phyloP scores from a whole-genome alignment of 306 rosid species.

The Vigna angularis region DNA sequence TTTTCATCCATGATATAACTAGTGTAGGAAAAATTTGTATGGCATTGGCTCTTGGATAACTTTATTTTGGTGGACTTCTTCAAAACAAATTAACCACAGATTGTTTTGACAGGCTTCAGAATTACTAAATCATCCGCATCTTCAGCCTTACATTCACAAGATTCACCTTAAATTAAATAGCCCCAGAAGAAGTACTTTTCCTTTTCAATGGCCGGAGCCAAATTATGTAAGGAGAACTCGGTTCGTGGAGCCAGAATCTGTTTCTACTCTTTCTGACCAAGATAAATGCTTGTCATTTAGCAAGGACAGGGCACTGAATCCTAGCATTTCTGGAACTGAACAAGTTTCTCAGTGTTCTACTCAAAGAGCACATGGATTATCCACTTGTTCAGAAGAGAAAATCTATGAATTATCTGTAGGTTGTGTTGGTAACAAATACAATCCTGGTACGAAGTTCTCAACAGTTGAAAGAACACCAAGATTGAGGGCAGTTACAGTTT shows the following conservation, averaged over 20 bases:
- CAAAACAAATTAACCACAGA: slow-evolving; percentile 16
- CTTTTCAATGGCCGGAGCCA: slow-evolving; percentile 62
- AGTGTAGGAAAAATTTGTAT: slow-evolving; percentile 15
- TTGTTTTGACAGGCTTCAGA: slow-evolving; percentile 76
- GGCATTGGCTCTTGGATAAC: background rate
- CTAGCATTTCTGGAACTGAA: slow-evolving; percentile 76
- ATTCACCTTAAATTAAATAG: slow-evolving; percentile 77
- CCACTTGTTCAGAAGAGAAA: slow-evolving; percentile 52
- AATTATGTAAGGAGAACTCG: slow-evolving; percentile 67
- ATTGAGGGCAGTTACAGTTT: slow-evolving; percentile 53
- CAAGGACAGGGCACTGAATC: slow-evolving; percentile 80
- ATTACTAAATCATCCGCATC: slow-evolving; percentile 80
- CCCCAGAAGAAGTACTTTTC: slow-evolving; percentile 67
- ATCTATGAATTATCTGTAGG: slow-evolving; percentile 52
- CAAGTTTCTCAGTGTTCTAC: slow-evolving; percentile 66
- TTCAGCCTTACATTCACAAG: slow-evolving; percentile 83
- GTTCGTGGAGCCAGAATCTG: slow-evolving; percentile 68
- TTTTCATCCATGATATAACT: slow-evolving; percentile 1
- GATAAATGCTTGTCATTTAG: slow-evolving; percentile 65
- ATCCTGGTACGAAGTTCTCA: slow-evolving; percentile 53
- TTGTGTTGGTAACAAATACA: slow-evolving; percentile 43
- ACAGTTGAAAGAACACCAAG: slow-evolving; percentile 54
- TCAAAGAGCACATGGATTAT: slow-evolving; percentile 54
- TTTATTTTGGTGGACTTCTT: slow-evolving; percentile 23
- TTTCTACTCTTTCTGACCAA: slow-evolving; percentile 48